Evolutionary conservation across 2,329 filamentous ascomycete genomes (phyloP), one percentile per base, ranked within the genome.

Genomic region (Fusarium dimerum): DNA sequence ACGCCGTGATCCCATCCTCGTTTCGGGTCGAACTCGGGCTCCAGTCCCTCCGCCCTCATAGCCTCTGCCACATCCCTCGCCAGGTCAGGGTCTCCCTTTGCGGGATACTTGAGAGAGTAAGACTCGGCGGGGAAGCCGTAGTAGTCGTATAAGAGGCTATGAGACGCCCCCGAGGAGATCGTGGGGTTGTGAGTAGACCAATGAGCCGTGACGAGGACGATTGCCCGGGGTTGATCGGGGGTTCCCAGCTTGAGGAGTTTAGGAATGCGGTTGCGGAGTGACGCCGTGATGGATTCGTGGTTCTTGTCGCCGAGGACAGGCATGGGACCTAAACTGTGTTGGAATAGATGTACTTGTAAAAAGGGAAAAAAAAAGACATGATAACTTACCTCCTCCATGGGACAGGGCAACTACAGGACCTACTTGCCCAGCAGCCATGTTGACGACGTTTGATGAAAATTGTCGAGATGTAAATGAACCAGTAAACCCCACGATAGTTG

Each of bases 1-100:
- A 85, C 80, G 69, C 82, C 82, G 63, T 85, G 82, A 63, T 85
- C 82, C 82, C 82, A 85, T 52, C 77, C 71, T 40, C 77, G 73
- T 51, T 66, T 47, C 13, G 48, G 56, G 54, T 80, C 71, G 12
- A 79, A 67, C 12, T 55, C 55, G 2, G 73, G 68, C 13, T 66
- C 57, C 0, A 84, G 65, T 0, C 82, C 82, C n/a, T 74, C 73
- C 2, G 66, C 68, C 15, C 71, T 67, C 39, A 86, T 61, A 3
- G 74, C 72, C n/a, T 71, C 68, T 11, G 72, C 72, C 20, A 84
- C 70, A 53, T 79, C 71, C 2, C 64, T 67, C 0, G 83, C 83
- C 5, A 86, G 65, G 34, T 75, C 76, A 1, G 82, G 80, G 29
- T 76, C 76, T 1, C 83, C 83, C 0, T 78, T 74, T 3, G 83